Percentiles rank a stretch among this genome's conserved stretches.
phyloP scores from a whole-genome alignment of 164 flowering plant species.

The Annona cherimola region DNA sequence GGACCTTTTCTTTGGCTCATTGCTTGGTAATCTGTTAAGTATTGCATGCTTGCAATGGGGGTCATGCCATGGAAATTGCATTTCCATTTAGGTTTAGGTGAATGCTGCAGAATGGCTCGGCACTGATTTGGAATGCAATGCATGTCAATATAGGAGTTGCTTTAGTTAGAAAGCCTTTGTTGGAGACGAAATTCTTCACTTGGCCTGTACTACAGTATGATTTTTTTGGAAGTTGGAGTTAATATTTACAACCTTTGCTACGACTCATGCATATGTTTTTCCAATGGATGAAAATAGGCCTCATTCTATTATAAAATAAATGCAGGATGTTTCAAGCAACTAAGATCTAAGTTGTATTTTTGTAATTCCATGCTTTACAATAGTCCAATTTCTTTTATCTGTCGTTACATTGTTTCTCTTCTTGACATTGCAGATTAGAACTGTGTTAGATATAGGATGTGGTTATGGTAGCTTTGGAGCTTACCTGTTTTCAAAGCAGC shows the following conservation, averaged over 20 bases:
- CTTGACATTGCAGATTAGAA: constrained; percentile 61
- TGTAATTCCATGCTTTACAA: not conserved
- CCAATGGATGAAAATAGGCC: no score
- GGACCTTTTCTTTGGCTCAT: not conserved
- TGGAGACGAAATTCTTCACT: not conserved
- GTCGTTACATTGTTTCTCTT: not conserved
- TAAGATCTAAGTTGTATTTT: not conserved
- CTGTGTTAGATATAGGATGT: constrained; percentile 93
- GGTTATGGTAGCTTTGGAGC: constrained; percentile 99
- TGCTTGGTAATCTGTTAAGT: not conserved
- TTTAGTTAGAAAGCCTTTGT: not conserved
- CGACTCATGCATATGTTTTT: not conserved
- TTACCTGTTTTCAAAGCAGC: constrained; percentile 75
- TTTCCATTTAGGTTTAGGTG: no score
- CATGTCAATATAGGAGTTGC: not conserved
- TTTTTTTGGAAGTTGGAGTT: not conserved
- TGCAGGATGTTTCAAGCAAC: not conserved
- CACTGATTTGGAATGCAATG: not conserved
- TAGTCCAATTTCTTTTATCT: not conserved
- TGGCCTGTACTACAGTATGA: not conserved
- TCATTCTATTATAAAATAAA: no score
- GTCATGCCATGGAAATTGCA: no score
- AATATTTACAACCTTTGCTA: not conserved
- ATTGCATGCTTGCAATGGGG: no score
- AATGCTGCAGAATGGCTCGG: not conserved